phyloP scores from a whole-genome alignment of 805 yeast genomes.

The Kluyveromyces dobzhanskii region DNA sequence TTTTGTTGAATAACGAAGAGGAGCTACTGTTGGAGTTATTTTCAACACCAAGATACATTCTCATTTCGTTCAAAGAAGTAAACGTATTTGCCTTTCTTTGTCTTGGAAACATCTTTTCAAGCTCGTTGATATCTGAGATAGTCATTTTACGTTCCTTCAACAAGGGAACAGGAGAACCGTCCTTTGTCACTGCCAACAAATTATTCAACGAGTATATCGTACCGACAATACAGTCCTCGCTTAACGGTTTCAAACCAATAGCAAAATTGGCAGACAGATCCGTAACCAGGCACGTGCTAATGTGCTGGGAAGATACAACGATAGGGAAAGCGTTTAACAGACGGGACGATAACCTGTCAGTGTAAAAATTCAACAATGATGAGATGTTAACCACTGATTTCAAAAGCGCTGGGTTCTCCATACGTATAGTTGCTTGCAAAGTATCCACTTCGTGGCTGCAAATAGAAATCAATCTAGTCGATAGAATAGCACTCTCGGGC shows the following conservation, averaged over 20 bases:
- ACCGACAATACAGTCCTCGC: conserved; percentile 78
- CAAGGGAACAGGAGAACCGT: conserved; percentile 30
- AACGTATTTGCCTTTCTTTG: conserved; percentile 1
- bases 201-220: conserved; percentile 79
- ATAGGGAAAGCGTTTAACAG: conserved; percentile 39
- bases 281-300: conserved; percentile 39
- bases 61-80: conserved; percentile 1
- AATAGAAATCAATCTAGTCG: conserved; percentile 40
- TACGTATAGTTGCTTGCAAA: conserved; percentile 33
- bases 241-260: conserved; percentile 53
- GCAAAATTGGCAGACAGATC: conserved; percentile 53
- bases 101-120: conserved; percentile 7
- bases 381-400: conserved; percentile 47
- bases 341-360: conserved; percentile 28
- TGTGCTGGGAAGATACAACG: conserved; percentile 46
- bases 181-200: conserved; percentile 49
- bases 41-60: background rate
- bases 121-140: conserved; percentile 7
- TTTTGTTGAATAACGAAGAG: background rate
- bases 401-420: conserved; percentile 45
- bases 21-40: conserved; percentile 1
- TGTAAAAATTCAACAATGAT: conserved; percentile 38
- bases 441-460: conserved; percentile 36
- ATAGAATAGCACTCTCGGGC: conserved; percentile 37
- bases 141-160: conserved; percentile 30